Base-by-base conservation (phyloP, 768 basidiomycete species). In the Amanita molliuscula region DNA sequence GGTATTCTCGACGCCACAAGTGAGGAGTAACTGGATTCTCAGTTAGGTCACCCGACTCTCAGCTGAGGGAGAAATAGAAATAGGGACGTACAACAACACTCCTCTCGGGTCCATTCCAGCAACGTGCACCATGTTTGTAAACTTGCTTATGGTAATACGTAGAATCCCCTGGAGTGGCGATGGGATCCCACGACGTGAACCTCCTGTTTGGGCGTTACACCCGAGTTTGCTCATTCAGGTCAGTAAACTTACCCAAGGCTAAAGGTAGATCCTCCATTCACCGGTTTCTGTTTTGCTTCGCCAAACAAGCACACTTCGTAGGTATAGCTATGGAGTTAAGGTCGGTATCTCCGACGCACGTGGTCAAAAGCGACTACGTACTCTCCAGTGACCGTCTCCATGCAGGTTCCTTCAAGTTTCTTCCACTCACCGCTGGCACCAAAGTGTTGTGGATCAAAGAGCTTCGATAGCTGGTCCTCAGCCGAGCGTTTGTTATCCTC, bases 21-120 rank as follows among this genome's bases (percentile, higher is more conserved):
- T 71, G 47, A 96, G 67, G 42, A 88, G 68, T 25, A 99, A 76
- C 88, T 94, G 53, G 3, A 51, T 26, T 5, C 13, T 3, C 31
- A 23, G 15, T n/a, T 26, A 40, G 41, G 43, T 36, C 9, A 10
- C 13, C 10, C n/a, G 20, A 33, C 15, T 20, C 3, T 26, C 38
- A 41, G 16, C 21, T 26, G 26, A 47, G 53, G 15, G 4, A 41
- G 6, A 33, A 26, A 29, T 20, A 41, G 6, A 33, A 26, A 29
- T 20, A 13, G 47, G 44, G 15, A 65, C 76, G 44, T 63, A 89
- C 91, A 61, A 79, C 74, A 28, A 91, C 85, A 53, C 78, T 91
- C 26, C 95, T 80, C 55, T 88, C 77, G 3, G 96, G 96, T 1
- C 96, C 95, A 59, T 96, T 96, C 95, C 94, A 96, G 71, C 95